Evolutionary conservation across 805 yeast species (phyloP), one percentile per base, ranked within the genome.

Genomic region (Komagataella phaffii): DNA sequence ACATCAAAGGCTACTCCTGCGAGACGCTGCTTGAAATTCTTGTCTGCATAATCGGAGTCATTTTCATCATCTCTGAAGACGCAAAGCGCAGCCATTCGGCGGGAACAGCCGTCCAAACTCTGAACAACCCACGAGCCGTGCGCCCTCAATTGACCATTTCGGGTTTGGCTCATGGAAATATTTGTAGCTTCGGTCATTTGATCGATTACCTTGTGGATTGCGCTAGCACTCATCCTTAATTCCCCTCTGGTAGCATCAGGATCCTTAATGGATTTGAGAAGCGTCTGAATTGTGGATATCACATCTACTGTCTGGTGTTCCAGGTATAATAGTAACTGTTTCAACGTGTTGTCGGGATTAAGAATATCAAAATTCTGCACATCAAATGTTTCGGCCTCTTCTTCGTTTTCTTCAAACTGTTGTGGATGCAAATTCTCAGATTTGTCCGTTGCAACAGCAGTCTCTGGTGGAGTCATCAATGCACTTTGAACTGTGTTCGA

Each of bases 1-100:
- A 91, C 87, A 64, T 91, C 98, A 69, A 89, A 91, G 24, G 96
- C 91, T 58, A 90, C 85, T 2, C 97, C 97, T 0, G 98, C 98
- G 57, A 91, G 77, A 61, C 97, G 79, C 67, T 91, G 97, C 67
- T 88, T 88, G 70, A 88, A 84, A 59, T 85, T 85, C 64, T 86
- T 85, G 62, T 88, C 95, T 2, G 96, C 96, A 62, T 76, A 81
- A 51, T 82, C 87, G 43, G 61, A 68, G 56, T 81, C 85, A 45
- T 67, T 66, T 21, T 60, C 60, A 17, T 69, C 67, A 24, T 63
- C 64, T 23, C 57, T 66, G 46, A 59, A 61, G 3, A 63, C 65
- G 62, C 90, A 83, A 54, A 91, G 73, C 24, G 76, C 73, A 48
- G 78, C 79, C 95, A 91, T 86, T 61, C 98, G 78, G 58, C 80